Evolutionary conservation across 805 yeast genomes (phyloP).

Genomic region (Ogataea trehaloabstinens): DNA sequence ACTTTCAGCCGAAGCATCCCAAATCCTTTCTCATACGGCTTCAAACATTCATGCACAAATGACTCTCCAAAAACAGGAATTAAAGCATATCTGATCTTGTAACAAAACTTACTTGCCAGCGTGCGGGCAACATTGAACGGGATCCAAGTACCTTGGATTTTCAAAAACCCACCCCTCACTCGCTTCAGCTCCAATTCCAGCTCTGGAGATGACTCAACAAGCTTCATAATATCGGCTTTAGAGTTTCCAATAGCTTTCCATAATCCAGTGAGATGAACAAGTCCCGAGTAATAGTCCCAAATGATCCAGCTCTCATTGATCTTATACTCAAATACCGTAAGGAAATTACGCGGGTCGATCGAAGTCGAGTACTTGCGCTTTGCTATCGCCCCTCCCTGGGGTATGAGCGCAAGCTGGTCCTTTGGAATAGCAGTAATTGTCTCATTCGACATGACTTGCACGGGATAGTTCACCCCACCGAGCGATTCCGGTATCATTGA

Average conservation of each 20-base stretch:
- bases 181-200: constrained; percentile 62
- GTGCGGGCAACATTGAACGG: constrained; percentile 66
- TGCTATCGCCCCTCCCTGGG: constrained; percentile 17
- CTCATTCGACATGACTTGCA: constrained; percentile 18
- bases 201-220: constrained; percentile 65
- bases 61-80: constrained; percentile 76
- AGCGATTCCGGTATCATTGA: constrained; percentile 6
- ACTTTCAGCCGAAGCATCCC: constrained; percentile 54
- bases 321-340: constrained; percentile 71
- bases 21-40: constrained; percentile 60
- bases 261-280: constrained; percentile 82
- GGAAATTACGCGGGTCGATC: constrained; percentile 65
- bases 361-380: constrained; percentile 65
- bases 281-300: constrained; percentile 85
- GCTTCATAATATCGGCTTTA: constrained; percentile 75
- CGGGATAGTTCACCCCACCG: constrained; percentile 29
- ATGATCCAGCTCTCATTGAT: constrained; percentile 71
- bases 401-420: constrained; percentile 23
- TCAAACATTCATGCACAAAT: constrained; percentile 61
- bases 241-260: constrained; percentile 74
- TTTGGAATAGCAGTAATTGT: constrained; percentile 13
- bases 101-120: constrained; percentile 74
- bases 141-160: constrained; percentile 94
- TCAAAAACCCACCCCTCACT: constrained; percentile 85
- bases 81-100: constrained; percentile 68